Evolutionary conservation across 192 early-diverging fungal species (phyloP), one percentile per base, ranked within the genome.

Genomic region (Entophlyctis luteolus): DNA sequence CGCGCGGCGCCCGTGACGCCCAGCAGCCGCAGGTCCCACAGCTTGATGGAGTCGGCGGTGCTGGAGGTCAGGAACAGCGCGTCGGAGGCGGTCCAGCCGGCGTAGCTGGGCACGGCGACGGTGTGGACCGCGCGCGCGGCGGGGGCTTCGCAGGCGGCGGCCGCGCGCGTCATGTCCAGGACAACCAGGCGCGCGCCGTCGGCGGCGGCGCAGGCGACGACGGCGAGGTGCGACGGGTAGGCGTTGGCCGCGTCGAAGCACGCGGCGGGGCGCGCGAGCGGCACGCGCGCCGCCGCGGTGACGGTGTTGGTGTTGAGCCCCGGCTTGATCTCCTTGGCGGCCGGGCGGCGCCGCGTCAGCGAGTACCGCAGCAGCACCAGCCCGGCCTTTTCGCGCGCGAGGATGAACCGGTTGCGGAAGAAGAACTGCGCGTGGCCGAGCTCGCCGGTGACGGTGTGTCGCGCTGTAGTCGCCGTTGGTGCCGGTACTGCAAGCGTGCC

Each of bases 1-100:
- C 38, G 16, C 16, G 23, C 6, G 28, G 22, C 49, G 18, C 25
- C 6, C 4, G 31, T 22, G 16, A n/a, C 8, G n/a, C 8, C 18
- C 32, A 63, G 12, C 2, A 8, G n/a, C 55, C 77, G 60, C 18
- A 73, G 22, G 60, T 79, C 77, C 77, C 77, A 79, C 35, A 59
- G 20, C 32, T 73, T 72, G 37, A 79, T 59, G 4, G 48, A 60
- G 54, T 73, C 77, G 28, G 38, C 58, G 10, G 55, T 65, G 38
- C 55, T 18, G n/a, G 28, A 3, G 6, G 49, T 55, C 25, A 67
- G 29, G 48, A 55, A 73, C 48, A 52, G 31, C 57, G 62, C 55
- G 4, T 29, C 29, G 1, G 12, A 4, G 8, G 29, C 36, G 10
- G 25, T 33, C 6, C 10, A 23, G 18, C 25, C 35, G 23, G 14